Evolutionary conservation across 2,329 filamentous ascomycete genomes (phyloP).

Genomic region (Gaeumannomyces sp.): DNA sequence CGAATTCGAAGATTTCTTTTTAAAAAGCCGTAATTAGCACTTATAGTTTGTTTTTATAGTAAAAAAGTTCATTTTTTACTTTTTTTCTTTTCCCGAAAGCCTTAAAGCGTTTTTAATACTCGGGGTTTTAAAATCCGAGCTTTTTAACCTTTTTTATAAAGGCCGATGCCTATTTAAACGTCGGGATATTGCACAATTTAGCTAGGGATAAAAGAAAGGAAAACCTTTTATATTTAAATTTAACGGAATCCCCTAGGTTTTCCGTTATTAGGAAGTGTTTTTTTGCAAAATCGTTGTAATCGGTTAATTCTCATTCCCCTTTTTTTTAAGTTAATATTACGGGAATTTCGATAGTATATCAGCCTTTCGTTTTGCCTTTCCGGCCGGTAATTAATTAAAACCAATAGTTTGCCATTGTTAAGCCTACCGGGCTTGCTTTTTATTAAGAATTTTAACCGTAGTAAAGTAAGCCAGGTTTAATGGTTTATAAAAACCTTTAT

Average conservation of each 20-base stretch:
- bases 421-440: not conserved
- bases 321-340: not conserved
- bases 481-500: not conserved
- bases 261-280: too few species aligned
- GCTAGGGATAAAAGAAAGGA: not conserved
- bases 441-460: not conserved
- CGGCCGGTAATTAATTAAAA: not conserved
- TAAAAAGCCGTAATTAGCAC: too few species aligned
- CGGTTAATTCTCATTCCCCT: too few species aligned
- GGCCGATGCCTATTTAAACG: not conserved
- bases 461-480: not conserved
- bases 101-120: not conserved
- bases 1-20: too few species aligned
- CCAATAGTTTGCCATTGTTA: not conserved
- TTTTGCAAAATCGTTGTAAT: not conserved
- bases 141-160: not conserved
- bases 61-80: not conserved
- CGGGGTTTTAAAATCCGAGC: not conserved
- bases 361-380: not conserved
- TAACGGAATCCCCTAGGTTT: too few species aligned
- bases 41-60: not conserved
- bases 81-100: not conserved
- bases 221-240: too few species aligned
- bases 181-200: not conserved
- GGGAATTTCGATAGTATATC: not conserved